A percentile compares a stretch with the other conserved stretches of the same genome.
Evolutionary conservation across 768 basidiomycete genomes (phyloP).

Genomic region (Lactarius trivialis): DNA sequence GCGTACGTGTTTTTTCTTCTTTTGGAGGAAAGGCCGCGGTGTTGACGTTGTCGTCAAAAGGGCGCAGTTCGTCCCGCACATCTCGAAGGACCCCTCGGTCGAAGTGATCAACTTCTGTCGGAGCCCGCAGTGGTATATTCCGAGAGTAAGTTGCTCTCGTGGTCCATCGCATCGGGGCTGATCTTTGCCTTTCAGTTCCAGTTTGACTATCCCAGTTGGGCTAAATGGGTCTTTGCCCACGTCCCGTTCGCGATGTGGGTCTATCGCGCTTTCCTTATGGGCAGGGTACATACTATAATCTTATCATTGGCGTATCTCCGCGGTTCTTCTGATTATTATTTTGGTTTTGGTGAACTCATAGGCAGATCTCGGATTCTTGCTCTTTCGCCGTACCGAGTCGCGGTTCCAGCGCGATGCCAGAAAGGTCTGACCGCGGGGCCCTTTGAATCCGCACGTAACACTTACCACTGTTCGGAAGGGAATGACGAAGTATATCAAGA

Average conservation of each 20-base stretch:
- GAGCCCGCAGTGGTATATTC: constrained; percentile 52
- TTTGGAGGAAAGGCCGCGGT: no score
- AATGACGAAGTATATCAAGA: constrained; percentile 41
- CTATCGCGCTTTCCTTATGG: constrained; percentile 45
- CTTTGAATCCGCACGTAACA: neutral
- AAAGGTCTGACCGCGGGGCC: neutral
- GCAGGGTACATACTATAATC: constrained; percentile 28
- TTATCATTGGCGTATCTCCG: neutral
- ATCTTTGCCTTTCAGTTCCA: constrained; percentile 30
- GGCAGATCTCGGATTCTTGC: neutral
- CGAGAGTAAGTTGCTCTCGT: constrained; percentile 34
- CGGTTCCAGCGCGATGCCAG: neutral
- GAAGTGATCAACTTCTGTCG: constrained; percentile 50
- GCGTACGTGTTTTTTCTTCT: no score
- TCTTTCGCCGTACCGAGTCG: constrained; percentile 4
- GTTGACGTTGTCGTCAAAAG: no score
- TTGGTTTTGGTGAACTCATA: neutral
- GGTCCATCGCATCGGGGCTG: neutral
- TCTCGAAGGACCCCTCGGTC: constrained; percentile 43
- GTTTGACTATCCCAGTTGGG: constrained; percentile 36
- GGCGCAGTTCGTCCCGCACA: constrained; percentile 53
- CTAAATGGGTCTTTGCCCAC: constrained; percentile 49
- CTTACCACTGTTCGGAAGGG: constrained; percentile 27
- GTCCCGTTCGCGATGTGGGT: constrained; percentile 44
- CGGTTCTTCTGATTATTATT: neutral